Conservation (phyloP, 1,284 basidiomycete species). For the Vanrija sp. region DNA sequence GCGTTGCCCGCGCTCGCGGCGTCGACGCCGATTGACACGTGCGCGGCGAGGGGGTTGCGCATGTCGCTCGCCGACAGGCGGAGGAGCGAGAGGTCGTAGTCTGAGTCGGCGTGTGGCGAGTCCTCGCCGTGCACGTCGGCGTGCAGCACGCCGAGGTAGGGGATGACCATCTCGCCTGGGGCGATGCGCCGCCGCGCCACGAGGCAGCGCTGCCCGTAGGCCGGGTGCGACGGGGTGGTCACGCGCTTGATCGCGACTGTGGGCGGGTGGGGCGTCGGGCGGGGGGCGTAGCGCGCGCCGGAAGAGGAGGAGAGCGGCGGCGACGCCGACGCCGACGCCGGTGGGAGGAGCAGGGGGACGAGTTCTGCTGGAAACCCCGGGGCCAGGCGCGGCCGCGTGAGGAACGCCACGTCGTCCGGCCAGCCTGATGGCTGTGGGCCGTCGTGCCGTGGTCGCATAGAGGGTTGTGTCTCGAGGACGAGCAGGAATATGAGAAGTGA, state of each 20-base stretch:
- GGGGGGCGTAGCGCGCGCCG: slow-evolving; percentile 13
- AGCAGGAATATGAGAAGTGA: no score
- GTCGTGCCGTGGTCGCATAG: slow-evolving; percentile 21
- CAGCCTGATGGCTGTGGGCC: slow-evolving; percentile 38
- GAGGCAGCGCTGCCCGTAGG: slow-evolving; percentile 74
- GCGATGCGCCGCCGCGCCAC: slow-evolving; percentile 71
- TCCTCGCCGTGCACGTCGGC: slow-evolving; percentile 52
- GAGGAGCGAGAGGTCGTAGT: slow-evolving; percentile 81
- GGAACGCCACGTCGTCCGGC: slow-evolving; percentile 40
- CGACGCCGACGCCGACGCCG: background rate
- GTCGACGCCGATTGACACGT: slow-evolving; percentile 57
- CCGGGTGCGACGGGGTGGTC: slow-evolving; percentile 58
- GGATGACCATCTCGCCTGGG: slow-evolving; percentile 63
- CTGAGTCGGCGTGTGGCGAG: slow-evolving; percentile 54
- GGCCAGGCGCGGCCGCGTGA: slow-evolving; percentile 39
- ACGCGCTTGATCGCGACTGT: slow-evolving; percentile 44
- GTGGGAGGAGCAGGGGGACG: slow-evolving; percentile 21
- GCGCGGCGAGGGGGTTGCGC: slow-evolving; percentile 29
- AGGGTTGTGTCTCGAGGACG: no score
- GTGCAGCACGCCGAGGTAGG: slow-evolving; percentile 74
- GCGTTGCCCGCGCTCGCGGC: slow-evolving; percentile 75
- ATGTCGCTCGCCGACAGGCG: slow-evolving; percentile 46
- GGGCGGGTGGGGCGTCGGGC: slow-evolving; percentile 27
- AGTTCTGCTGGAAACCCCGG: slow-evolving; percentile 34
- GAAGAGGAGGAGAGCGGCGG: background rate